Percentiles rank a stretch among this genome's conserved stretches.
phyloP scores from a whole-genome alignment of 1,284 basidiomycete species.

The Laetiporus sulphureus region DNA sequence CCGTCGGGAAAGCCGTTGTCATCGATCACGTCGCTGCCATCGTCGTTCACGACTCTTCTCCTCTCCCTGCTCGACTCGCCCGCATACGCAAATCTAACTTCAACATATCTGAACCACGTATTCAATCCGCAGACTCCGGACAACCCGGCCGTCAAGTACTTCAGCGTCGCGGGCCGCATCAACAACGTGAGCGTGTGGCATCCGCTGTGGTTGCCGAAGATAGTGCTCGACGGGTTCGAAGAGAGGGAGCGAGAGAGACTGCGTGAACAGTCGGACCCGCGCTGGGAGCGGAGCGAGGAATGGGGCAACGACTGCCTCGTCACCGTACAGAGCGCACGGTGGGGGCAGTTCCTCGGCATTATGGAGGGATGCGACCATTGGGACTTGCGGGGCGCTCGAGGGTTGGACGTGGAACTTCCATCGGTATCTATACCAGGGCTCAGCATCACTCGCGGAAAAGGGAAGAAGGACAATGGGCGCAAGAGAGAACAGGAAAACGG shows the following conservation, averaged over 20 bases:
- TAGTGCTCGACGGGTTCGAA: conserved; percentile 83
- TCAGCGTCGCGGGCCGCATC: conserved; percentile 80
- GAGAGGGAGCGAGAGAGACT: conserved; percentile 40
- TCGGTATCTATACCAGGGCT: conserved; percentile 33
- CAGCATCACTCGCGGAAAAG: conserved; percentile 16
- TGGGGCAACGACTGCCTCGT: conserved; percentile 97
- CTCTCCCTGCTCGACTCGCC: conserved; percentile 95
- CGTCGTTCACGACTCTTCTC: conserved; percentile 81
- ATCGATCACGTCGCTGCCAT: conserved; percentile 57
- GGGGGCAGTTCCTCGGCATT: conserved; percentile 91
- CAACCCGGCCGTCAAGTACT: conserved; percentile 83
- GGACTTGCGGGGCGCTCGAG: conserved; percentile 84
- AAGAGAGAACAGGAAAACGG: conserved; percentile 25
- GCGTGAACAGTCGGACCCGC: conserved; percentile 19
- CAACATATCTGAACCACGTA: conserved; percentile 73
- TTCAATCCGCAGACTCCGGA: conserved; percentile 95
- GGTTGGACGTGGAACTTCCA: conserved; percentile 55
- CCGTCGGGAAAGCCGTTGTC: conserved; percentile 25
- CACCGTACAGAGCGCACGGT: conserved; percentile 81
- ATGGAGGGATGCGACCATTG: conserved; percentile 95
- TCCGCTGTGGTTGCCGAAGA: conserved; percentile 95
- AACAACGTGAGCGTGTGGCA: conserved; percentile 79
- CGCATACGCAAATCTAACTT: conserved; percentile 93
- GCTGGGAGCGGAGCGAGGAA: conserved; percentile 33
- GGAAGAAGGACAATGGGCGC: conserved; percentile 1